Conservation (phyloP, 2,329 filamentous ascomycete genomes). For the Phaeosphaeriaceae sp. region DNA sequence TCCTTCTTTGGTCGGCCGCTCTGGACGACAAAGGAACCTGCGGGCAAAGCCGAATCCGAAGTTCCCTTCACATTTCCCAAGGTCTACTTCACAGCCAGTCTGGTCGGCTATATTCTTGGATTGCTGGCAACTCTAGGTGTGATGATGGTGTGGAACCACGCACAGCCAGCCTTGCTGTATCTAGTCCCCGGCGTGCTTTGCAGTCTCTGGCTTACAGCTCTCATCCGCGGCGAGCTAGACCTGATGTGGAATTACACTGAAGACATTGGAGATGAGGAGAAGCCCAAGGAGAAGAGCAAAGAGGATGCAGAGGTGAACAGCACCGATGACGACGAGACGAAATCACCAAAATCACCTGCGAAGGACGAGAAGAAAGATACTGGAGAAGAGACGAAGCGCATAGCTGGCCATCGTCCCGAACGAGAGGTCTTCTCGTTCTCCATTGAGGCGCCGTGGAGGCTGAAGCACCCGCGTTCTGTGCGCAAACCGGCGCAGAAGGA, state of each 20-base stretch:
- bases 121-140: constrained; percentile 79
- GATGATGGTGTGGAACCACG: constrained; percentile 79
- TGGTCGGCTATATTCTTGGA: constrained; percentile 78
- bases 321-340: not conserved
- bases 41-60: constrained; percentile 21
- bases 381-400: constrained; percentile 10
- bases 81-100: constrained; percentile 80
- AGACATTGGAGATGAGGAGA: constrained; percentile 51
- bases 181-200: constrained; percentile 85
- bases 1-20: constrained; percentile 39
- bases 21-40: constrained; percentile 17
- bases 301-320: constrained; percentile 8
- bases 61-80: constrained; percentile 70
- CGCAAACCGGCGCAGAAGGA: not conserved
- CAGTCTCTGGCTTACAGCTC: constrained; percentile 76
- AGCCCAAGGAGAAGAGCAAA: constrained; percentile 11
- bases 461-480: constrained; percentile 26
- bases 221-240: constrained; percentile 72
- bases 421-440: constrained; percentile 46
- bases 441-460: constrained; percentile 40
- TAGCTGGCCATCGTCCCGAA: constrained; percentile 22
- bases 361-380: constrained; percentile 19
- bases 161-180: constrained; percentile 90
- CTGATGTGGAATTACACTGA: constrained; percentile 87
- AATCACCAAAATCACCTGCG: constrained; percentile 11